phyloP scores from a whole-genome alignment of 2,329 filamentous ascomycete genomes.

The Coniochaeta ligniaria region DNA sequence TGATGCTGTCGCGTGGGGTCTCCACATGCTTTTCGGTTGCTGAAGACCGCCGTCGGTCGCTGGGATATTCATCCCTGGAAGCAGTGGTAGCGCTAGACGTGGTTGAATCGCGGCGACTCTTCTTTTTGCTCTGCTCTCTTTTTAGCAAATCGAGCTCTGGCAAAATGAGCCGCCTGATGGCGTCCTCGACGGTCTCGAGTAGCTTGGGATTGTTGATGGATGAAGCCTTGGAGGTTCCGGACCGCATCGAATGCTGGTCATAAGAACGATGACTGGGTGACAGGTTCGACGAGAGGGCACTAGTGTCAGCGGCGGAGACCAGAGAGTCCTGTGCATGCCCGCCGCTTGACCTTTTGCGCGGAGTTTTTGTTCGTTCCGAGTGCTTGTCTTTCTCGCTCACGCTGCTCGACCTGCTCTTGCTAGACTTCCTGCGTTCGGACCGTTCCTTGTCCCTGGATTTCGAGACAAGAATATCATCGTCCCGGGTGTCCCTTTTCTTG shows the following conservation, averaged over 20 bases:
- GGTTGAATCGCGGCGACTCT: constrained; percentile 60
- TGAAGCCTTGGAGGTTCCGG: constrained; percentile 46
- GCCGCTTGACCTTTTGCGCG: constrained; percentile 43
- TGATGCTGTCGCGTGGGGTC: constrained; percentile 44
- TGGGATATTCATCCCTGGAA: constrained; percentile 49
- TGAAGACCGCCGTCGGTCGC: constrained; percentile 54
- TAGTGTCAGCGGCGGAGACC: constrained; percentile 47
- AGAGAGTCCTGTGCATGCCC: constrained; percentile 41
- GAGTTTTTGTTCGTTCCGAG: constrained; percentile 35
- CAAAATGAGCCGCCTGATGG: constrained; percentile 80
- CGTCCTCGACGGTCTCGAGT: constrained; percentile 86
- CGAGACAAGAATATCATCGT: constrained; percentile 19
- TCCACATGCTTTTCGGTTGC: constrained; percentile 44
- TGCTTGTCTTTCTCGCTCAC: constrained; percentile 42
- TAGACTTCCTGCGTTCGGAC: constrained; percentile 38
- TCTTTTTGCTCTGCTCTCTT: constrained; percentile 75
- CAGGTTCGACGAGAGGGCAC: constrained; percentile 44
- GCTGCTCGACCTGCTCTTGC: constrained; percentile 43
- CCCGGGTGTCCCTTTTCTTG: constrained; percentile 37
- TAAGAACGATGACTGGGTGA: constrained; percentile 48
- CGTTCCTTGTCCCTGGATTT: constrained; percentile 28
- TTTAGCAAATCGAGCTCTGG: constrained; percentile 90
- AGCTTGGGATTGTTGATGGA: constrained; percentile 90
- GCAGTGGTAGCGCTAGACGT: constrained; percentile 47
- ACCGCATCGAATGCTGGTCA: constrained; percentile 46